phyloP scores from a whole-genome alignment of 2,329 filamentous ascomycete species.

The Ophiostoma sp. region DNA sequence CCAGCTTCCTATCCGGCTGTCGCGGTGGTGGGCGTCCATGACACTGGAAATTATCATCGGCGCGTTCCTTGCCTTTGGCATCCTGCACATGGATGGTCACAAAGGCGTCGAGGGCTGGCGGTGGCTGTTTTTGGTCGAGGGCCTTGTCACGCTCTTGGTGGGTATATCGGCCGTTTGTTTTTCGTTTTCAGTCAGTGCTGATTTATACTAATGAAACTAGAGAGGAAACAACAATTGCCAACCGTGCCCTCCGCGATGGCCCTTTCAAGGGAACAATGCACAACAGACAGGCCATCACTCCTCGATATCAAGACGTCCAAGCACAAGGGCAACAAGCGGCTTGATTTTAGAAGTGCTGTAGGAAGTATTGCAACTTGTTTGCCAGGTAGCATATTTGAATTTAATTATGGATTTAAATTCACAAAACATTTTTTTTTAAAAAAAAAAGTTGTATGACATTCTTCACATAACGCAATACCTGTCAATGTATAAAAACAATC shows the following conservation, averaged over 20 bases:
- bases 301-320: constrained; percentile 32
- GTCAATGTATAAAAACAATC: too few species aligned
- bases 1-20: constrained; percentile 38
- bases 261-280: constrained; percentile 57
- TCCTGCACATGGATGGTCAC: constrained; percentile 40
- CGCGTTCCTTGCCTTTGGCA: constrained; percentile 37
- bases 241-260: constrained; percentile 54
- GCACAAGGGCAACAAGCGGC: constrained; percentile 33
- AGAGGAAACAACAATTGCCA: constrained; percentile 50
- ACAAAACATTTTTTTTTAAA: too few species aligned
- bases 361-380: too few species aligned
- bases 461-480: too few species aligned
- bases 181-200: not conserved
- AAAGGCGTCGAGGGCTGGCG: constrained; percentile 38
- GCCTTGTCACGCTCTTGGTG: constrained; percentile 41
- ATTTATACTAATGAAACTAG: not conserved
- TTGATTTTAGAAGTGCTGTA: too few species aligned
- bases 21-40: constrained; percentile 42
- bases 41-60: constrained; percentile 39
- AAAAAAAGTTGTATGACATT: too few species aligned
- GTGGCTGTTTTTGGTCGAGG: constrained; percentile 55
- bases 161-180: constrained; percentile 50
- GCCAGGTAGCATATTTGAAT: too few species aligned
- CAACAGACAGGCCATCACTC: constrained; percentile 53
- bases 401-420: too few species aligned